A percentile compares a stretch with the other conserved stretches of the same genome.
Conservation (phyloP, 2,329 filamentous ascomycete genomes). For the Monilinia fructigena region DNA sequence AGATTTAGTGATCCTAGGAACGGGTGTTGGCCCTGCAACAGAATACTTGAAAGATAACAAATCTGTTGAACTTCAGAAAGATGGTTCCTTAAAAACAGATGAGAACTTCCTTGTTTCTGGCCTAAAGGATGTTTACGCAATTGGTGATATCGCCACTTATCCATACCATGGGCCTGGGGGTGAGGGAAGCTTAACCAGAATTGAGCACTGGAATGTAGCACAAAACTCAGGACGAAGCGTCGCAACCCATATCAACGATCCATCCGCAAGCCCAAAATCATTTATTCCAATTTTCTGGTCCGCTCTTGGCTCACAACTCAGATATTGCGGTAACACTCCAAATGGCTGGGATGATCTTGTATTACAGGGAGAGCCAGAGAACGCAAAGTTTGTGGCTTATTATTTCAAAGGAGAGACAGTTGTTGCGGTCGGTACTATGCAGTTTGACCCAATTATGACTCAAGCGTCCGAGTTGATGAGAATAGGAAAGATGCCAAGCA, state of each 20-base stretch:
- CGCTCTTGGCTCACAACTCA: constrained; percentile 80
- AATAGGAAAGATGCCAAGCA: constrained; percentile 75
- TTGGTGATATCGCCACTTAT: constrained; percentile 93
- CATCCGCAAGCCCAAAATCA: constrained; percentile 58
- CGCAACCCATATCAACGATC: constrained; percentile 72
- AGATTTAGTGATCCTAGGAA: constrained; percentile 87
- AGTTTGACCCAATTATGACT: constrained; percentile 79
- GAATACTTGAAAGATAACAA: constrained; percentile 75
- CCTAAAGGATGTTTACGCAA: constrained; percentile 80
- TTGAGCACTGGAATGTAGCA: constrained; percentile 98
- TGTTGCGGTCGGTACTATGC: constrained; percentile 89
- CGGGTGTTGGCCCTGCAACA: constrained; percentile 84
- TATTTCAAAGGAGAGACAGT: constrained; percentile 84
- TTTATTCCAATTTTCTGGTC: constrained; percentile 99
- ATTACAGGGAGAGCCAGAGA: constrained; percentile 70
- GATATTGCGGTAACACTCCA: constrained; percentile 87
- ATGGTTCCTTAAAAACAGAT: constrained; percentile 83
- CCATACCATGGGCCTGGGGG: constrained; percentile 90
- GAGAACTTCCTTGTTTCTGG: constrained; percentile 75
- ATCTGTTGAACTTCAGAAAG: constrained; percentile 68
- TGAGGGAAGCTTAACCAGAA: constrained; percentile 69
- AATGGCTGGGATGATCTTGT: constrained; percentile 85
- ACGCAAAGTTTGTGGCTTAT: constrained; percentile 83
- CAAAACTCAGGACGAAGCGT: constrained; percentile 85
- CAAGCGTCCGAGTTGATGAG: constrained; percentile 86